Evolutionary conservation across 2,329 filamentous ascomycete species (phyloP).

Genomic region (Claviceps pazoutovae): DNA sequence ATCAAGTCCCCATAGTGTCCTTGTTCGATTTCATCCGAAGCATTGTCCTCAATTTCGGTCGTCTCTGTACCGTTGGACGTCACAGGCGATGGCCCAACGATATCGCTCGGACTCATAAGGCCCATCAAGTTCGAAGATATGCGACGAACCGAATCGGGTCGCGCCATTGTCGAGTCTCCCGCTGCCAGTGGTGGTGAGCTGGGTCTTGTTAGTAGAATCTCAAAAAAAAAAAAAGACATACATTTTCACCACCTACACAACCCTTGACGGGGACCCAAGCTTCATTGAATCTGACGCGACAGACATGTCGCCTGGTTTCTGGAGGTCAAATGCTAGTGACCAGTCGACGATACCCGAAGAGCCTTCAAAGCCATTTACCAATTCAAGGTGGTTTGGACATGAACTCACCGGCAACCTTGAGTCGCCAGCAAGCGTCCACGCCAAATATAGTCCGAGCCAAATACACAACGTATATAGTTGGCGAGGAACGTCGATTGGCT

Average conservation of each 20-base stretch:
- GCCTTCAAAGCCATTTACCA: conserved; percentile 28
- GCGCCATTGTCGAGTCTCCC: conserved; percentile 34
- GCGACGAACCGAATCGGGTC: conserved; percentile 35
- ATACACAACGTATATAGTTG: background rate
- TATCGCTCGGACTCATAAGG: conserved; percentile 49
- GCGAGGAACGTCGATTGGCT: background rate
- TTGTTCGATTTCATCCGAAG: conserved; percentile 42
- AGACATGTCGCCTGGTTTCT: conserved; percentile 38
- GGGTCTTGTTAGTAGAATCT: conserved; percentile 5
- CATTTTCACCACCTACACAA: conserved; percentile 29
- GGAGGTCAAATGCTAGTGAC: conserved; percentile 26
- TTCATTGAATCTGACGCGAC: conserved; percentile 38
- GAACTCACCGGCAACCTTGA: background rate
- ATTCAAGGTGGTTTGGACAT: background rate
- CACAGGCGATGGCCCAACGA: conserved; percentile 69
- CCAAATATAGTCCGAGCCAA: background rate
- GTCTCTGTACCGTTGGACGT: conserved; percentile 73
- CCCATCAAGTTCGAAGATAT: conserved; percentile 38
- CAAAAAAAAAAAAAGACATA: background rate
- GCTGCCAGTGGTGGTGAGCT: conserved; percentile 22
- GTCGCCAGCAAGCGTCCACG: background rate
- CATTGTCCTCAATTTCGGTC: conserved; percentile 74
- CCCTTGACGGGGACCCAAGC: conserved; percentile 33
- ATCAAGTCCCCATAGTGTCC: conserved; percentile 8
- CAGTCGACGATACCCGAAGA: conserved; percentile 48